phyloP scores from a whole-genome alignment of 768 basidiomycete species.

The Phaeotremella skinneri region DNA sequence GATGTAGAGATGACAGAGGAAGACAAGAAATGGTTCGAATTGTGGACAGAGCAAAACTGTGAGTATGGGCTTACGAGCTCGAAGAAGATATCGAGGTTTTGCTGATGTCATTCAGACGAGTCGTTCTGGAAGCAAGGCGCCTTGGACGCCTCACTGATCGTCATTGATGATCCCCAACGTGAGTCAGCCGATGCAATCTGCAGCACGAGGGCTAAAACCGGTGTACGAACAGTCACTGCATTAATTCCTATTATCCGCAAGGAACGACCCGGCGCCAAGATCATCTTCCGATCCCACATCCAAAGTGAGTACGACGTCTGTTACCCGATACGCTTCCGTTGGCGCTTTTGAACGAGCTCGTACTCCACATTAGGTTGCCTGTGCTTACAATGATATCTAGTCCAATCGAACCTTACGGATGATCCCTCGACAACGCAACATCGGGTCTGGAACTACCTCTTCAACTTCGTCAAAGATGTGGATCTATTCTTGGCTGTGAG shows the following conservation, averaged over 20 bases:
- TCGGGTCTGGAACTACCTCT: slow-evolving; percentile 92
- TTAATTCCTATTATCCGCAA: slow-evolving; percentile 89
- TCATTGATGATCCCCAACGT: slow-evolving; percentile 64
- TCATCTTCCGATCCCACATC: slow-evolving; percentile 92
- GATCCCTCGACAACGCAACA: slow-evolving; percentile 77
- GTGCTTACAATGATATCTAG: slow-evolving; percentile 12
- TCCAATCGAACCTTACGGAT: slow-evolving; percentile 72
- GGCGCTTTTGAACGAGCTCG: slow-evolving; percentile 49
- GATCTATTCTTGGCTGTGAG: slow-evolving; percentile 81
- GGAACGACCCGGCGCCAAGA: slow-evolving; percentile 76
- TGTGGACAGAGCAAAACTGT: slow-evolving; percentile 78
- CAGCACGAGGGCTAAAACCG: slow-evolving; percentile 2
- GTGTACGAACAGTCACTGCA: slow-evolving; percentile 62
- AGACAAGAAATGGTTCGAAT: slow-evolving; percentile 64
- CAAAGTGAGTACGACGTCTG: slow-evolving; percentile 59
- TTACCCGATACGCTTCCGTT: slow-evolving; percentile 35
- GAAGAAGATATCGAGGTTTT: background rate
- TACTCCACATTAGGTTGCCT: background rate
- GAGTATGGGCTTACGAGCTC: slow-evolving; percentile 13
- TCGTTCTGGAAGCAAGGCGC: slow-evolving; percentile 82
- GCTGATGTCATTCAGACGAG: slow-evolving; percentile 49
- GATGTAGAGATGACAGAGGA: slow-evolving; percentile 73
- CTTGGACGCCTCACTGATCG: slow-evolving; percentile 68
- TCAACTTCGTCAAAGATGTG: slow-evolving; percentile 83
- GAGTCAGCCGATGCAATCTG: slow-evolving; percentile 52